These are phyloP conservation scores for Santalum album DNA, from an alignment of 164 flowering plant species.

Conservation along the genomic window DNA sequence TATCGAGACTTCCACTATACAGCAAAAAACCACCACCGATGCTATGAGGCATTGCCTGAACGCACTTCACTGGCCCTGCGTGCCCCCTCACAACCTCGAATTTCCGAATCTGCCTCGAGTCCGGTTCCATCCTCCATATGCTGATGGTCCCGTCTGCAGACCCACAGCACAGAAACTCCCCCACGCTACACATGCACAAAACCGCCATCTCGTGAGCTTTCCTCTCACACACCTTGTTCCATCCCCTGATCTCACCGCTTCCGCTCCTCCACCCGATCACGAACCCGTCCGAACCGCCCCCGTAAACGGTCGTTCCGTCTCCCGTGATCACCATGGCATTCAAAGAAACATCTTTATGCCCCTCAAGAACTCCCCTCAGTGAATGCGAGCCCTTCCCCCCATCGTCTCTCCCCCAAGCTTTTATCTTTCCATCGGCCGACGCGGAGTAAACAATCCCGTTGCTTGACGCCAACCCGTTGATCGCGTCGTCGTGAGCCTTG, in stretches of 20 bases:
- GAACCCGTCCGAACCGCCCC: conserved; percentile 80
- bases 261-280: conserved; percentile 70
- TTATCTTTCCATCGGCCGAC: conserved; percentile 88
- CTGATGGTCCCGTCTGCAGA: conserved; percentile 84
- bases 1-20: conserved; percentile 93
- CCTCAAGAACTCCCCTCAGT: conserved; percentile 50
- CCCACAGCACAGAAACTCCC: conserved; percentile 71
- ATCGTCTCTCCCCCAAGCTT: conserved; percentile 57
- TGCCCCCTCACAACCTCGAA: conserved; percentile 62
- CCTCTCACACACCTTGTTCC: conserved; percentile 52
- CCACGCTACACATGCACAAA: conserved; percentile 57
- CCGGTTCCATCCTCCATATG: conserved; percentile 61
- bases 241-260: conserved; percentile 17
- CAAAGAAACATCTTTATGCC: conserved; percentile 73
- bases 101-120: conserved; percentile 29
- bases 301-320: conserved; percentile 59
- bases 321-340: conserved; percentile 59
- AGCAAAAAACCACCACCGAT: conserved; percentile 86
- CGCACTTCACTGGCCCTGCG: conserved; percentile 86
- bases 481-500: conserved; percentile 87
- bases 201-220: conserved; percentile 79
- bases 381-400: conserved; percentile 22
- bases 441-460: conserved; percentile 66
- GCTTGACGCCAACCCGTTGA: conserved; percentile 52
- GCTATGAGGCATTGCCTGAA: conserved; percentile 55